Evolutionary conservation across 2,329 filamentous ascomycete species (phyloP), one percentile per base, ranked within the genome.

Genomic region (Calycina herbarum): DNA sequence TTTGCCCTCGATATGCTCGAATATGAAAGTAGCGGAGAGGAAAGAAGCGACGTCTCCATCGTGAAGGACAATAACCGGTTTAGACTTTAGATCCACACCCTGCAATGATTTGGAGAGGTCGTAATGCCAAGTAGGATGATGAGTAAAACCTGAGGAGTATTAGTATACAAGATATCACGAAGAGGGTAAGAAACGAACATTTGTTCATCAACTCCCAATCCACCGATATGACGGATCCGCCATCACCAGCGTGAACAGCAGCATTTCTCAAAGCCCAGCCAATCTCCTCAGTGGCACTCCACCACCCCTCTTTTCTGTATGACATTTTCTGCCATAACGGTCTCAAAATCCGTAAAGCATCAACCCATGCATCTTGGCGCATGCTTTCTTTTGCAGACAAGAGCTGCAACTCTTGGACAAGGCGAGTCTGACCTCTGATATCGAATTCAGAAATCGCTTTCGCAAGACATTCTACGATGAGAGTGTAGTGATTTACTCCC

Each of bases 141-240:
- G 80, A 4, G 80, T 79, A 72, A 88, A 89, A 61, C 78, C 86
- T 87, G 48, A 5, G 45, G 10, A 57, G 51, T 38, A 66, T 75
- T 65, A 77, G 72, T 59, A 70, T 27, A 7, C 7, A 38, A 4
- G 1, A 54, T 35, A 54, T 1, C 4, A 33, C 29, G 5, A 29
- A 33, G n/a, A 27, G 42, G 20, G 13, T 24, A 54, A 13, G 31
- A 24, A 29, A 59, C 85, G 75, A 77, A 88, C 86, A 80, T 57
- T 77, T 82, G 65, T 86, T 81, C 74, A 89, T 79, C 57, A 90
- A 78, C 72, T 90, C 88, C 85, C 88, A 89, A 72, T 89, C 86
- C 61, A 88, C 83, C 33, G 86, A 81, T 42, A 90, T 77, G 8
- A 89, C 80, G 35, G 88, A 77, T 62, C 85, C 83, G 8, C 81